Percentiles rank a stretch among this genome's conserved stretches.
Conservation (phyloP, 208 protist species). For the Naegleria fowleri region DNA sequence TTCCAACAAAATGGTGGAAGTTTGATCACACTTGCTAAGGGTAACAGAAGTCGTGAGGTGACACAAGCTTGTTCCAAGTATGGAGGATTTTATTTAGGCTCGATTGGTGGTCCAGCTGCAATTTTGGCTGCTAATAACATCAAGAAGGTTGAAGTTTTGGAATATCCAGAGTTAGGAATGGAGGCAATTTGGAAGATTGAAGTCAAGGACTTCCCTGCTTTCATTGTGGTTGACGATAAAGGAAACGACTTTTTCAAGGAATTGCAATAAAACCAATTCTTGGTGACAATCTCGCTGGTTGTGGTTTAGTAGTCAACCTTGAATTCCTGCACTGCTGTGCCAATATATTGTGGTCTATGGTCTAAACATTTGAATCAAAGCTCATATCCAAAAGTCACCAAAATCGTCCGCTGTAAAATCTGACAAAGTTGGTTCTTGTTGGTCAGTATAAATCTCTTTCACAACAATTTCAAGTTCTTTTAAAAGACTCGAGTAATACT, state of each 20-base stretch:
- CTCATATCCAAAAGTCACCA: no score
- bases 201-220: constrained; percentile 92
- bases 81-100: constrained; percentile 93
- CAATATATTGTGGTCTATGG: no score
- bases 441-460: background rate
- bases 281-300: no score
- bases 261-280: background rate
- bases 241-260: constrained; percentile 87
- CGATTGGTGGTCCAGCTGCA: constrained; percentile 89
- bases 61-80: constrained; percentile 86
- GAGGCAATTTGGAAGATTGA: constrained; percentile 87
- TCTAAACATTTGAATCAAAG: no score
- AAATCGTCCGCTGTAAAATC: no score
- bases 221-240: constrained; percentile 95
- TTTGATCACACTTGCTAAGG: constrained; percentile 89
- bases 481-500: background rate
- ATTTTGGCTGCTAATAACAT: constrained; percentile 85
- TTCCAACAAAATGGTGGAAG: constrained; percentile 82
- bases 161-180: constrained; percentile 80
- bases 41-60: constrained; percentile 82
- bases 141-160: constrained; percentile 81
- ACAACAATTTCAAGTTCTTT: background rate
- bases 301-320: no score
- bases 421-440: background rate
- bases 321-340: no score